phyloP scores from a whole-genome alignment of 106 monocot species.

The Gastrodia elata region DNA sequence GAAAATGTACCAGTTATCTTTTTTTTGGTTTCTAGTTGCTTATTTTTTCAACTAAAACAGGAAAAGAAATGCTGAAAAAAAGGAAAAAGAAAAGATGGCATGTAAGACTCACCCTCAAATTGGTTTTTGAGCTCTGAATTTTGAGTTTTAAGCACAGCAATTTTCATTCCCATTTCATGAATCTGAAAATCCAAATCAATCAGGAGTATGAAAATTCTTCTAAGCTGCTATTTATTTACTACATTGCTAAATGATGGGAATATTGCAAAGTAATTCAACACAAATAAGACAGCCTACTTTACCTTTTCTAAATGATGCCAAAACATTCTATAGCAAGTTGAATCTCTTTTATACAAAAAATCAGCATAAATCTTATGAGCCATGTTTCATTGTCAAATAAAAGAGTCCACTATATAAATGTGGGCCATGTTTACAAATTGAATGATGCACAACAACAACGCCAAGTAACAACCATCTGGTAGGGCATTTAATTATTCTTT shows the following conservation, averaged over 20 bases:
- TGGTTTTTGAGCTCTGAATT: constrained; percentile 82
- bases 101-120: constrained; percentile 56
- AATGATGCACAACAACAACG: not conserved
- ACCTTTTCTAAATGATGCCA: not conserved
- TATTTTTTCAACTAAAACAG: not conserved
- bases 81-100: not conserved
- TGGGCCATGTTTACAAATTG: not conserved
- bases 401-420: not conserved
- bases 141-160: constrained; percentile 80
- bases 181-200: constrained; percentile 43
- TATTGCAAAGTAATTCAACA: not conserved
- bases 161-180: constrained; percentile 94
- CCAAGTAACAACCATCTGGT: not conserved
- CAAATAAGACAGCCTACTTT: not conserved
- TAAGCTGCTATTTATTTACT: not conserved
- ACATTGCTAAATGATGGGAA: not conserved
- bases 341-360: not conserved
- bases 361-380: not conserved
- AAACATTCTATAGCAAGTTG: not conserved
- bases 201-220: constrained; percentile 1
- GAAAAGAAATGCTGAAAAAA: not conserved
- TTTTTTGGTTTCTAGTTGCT: not conserved
- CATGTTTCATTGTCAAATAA: not conserved
- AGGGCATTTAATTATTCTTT: not conserved
- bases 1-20: not conserved